Evolutionary conservation across 2,329 filamentous ascomycete species (phyloP), one percentile per base, ranked within the genome.

Genomic region (Colletotrichum gigasporum): DNA sequence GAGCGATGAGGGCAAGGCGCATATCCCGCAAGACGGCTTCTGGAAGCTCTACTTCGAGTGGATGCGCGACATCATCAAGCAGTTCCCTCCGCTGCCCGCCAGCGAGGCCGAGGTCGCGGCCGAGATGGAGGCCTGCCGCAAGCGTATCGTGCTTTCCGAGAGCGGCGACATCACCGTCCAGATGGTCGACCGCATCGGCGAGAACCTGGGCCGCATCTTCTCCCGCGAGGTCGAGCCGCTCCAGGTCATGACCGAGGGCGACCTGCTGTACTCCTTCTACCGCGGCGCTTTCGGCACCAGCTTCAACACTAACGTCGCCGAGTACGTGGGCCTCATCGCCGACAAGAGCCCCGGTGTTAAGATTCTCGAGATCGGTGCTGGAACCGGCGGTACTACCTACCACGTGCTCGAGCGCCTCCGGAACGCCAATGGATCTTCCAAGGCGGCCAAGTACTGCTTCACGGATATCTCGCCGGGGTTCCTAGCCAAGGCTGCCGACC

Each of bases 401-500:
- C 54, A 60, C 24, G 61, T 64, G 1, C 61, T 64, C 3, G 57
- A 65, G 56, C 62, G 56, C 24, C 62, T 64, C 3, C 55, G 55
- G 47, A 64, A 54, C 10, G 52, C 59, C 18, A 53, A 63, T 6
- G 59, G 59, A 2, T 35, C 35, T 30, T 63, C 59, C 14, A 63
- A 57, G 53, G 59, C 59, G 6, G 42, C 59, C 11, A 64, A 62
- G 5, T 84, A 83, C 57, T 77, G 75, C 5, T 84, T 76, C 69
- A 84, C 83, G 0, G 82, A 84, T 54, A 77, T 82, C 16, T 78
- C 78, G 1, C 63, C 76, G 2, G 75, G 74, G 6, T 81, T 80
- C 70, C 82, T 84, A 48, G 73, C 76, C n/a, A 69, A 71, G 4
- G 78, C 75, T 0, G 67, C 73, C 54, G 69, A 73, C n/a, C 69